These are phyloP conservation scores for Hanseniaspora pseudoguilliermondii DNA, from an alignment of 805 yeast species.

Conservation along the genomic window DNA sequence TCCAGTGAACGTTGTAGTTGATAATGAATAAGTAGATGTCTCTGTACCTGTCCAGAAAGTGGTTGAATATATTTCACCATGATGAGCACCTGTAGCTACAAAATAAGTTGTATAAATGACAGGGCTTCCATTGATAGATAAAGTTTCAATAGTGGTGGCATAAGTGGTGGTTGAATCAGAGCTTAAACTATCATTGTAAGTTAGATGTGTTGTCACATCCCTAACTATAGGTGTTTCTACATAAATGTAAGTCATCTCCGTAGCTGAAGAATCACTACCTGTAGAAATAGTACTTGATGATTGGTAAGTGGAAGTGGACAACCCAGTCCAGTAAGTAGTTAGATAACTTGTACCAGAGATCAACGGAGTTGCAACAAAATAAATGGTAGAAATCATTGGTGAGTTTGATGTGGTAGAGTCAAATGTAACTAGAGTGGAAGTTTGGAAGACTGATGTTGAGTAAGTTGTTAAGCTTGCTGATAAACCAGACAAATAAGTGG, in stretches of 20 bases:
- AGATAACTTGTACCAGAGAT: not conserved
- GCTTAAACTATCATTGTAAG: not conserved
- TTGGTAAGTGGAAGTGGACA: constrained; percentile 5
- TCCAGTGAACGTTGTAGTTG: constrained; percentile 13
- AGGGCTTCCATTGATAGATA: constrained; percentile 1
- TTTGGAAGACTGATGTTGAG: not conserved
- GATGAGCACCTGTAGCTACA: constrained; percentile 13
- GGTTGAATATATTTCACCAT: not conserved
- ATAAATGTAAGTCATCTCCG: not conserved
- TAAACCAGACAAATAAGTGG: not conserved
- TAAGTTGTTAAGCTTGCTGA: constrained; percentile 10
- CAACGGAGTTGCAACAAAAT: constrained; percentile 15
- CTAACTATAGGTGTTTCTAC: constrained; percentile 13
- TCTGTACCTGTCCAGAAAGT: constrained; percentile 14
- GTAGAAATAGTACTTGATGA: not conserved
- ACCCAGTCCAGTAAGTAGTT: constrained; percentile 13
- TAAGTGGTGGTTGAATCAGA: constrained; percentile 1
- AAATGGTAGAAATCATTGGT: constrained; percentile 13
- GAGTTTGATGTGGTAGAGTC: not conserved
- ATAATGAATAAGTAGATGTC: constrained; percentile 15
- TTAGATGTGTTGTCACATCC: not conserved
- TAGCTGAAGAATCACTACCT: constrained; percentile 11
- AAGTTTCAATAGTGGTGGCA: constrained; percentile 6
- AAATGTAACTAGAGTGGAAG: not conserved
- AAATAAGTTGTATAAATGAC: constrained; percentile 3